Evolutionary conservation across 768 basidiomycete species (phyloP).

Genomic region (Neoboletus subvelutipes): DNA sequence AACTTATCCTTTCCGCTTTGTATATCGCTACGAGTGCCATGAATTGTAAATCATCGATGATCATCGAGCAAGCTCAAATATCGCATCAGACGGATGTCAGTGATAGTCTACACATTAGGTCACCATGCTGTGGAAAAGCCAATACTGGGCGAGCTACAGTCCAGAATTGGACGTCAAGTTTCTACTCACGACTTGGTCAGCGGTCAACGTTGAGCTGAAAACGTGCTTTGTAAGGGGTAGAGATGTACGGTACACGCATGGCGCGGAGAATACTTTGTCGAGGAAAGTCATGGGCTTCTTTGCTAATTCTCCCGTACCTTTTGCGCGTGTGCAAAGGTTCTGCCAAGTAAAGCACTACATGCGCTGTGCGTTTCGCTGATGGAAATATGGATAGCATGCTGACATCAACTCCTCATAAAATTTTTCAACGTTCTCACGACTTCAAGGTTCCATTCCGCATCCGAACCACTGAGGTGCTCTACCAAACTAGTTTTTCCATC

Average conservation of each 20-base stretch:
- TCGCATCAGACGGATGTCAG: no score
- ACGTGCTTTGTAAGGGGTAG: background rate
- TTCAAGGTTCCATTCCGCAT: background rate
- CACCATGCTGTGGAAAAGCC: background rate
- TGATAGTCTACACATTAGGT: no score
- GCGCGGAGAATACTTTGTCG: no score
- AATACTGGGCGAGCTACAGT: no score
- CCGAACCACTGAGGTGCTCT: background rate
- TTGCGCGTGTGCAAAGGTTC: background rate
- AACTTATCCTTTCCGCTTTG: no score
- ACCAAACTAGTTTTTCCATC: constrained; percentile 32
- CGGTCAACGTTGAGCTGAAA: background rate
- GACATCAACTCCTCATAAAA: background rate
- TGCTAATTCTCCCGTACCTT: background rate
- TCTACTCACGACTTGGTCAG: no score
- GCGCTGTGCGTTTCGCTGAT: background rate
- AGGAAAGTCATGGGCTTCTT: background rate
- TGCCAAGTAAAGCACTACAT: background rate
- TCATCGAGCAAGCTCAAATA: no score
- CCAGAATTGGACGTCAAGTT: no score
- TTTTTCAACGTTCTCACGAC: background rate
- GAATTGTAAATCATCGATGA: no score
- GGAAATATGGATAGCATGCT: background rate
- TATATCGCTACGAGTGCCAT: no score
- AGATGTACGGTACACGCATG: background rate